phyloP scores from a whole-genome alignment of 345 rosid species.

The Murraya koenigii region DNA sequence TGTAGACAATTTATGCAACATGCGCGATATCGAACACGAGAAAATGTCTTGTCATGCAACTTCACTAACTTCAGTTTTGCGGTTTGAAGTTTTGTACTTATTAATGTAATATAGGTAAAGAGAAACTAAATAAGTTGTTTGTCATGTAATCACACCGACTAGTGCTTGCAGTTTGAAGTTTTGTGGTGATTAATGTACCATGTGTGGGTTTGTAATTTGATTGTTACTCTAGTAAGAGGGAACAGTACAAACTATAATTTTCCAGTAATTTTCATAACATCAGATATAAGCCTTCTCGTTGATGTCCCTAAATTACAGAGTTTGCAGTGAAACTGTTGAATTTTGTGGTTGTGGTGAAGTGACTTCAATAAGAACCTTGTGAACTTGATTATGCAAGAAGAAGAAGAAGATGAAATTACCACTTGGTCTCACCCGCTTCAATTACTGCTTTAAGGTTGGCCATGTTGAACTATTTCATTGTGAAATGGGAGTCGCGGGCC shows the following conservation, averaged over 20 bases:
- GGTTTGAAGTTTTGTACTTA: too few relatives aligned
- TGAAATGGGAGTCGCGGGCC: too few relatives aligned
- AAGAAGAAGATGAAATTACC: neutral
- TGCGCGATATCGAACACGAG: too few relatives aligned
- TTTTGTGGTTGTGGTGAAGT: neutral
- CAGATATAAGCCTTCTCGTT: neutral
- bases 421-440: neutral
- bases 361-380: neutral
- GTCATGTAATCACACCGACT: neutral
- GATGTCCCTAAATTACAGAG: neutral
- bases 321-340: neutral
- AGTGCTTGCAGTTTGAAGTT: neutral
- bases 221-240: too few relatives aligned
- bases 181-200: neutral
- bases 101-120: too few relatives aligned
- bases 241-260: too few relatives aligned
- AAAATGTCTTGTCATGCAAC: too few relatives aligned
- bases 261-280: neutral
- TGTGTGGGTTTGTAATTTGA: neutral
- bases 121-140: neutral
- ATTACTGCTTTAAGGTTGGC: too few relatives aligned
- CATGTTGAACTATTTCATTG: too few relatives aligned
- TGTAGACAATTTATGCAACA: too few relatives aligned
- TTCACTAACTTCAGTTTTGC: too few relatives aligned
- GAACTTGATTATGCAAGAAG: neutral